phyloP scores from a whole-genome alignment of 139 green algal species.

The Chlorella sp. region DNA sequence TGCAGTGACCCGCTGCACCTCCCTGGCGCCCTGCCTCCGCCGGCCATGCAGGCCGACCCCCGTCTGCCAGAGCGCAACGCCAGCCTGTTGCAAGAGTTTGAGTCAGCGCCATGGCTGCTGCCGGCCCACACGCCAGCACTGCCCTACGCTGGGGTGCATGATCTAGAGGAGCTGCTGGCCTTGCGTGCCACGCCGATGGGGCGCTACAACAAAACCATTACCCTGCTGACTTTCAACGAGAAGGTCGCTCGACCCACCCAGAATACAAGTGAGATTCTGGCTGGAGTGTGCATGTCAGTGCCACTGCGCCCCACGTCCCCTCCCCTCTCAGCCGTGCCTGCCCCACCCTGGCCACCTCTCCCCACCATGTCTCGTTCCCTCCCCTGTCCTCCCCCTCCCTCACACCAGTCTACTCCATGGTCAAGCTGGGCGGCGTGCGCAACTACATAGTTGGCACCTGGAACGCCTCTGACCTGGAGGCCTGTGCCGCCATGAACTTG shows the following conservation, averaged over 20 bases:
- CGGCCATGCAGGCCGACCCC: constrained; percentile 5
- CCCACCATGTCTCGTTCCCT: neutral
- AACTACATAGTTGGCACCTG: constrained; percentile 5
- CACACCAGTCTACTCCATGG: constrained; percentile 15
- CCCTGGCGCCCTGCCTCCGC: too few species aligned
- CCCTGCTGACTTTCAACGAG: neutral
- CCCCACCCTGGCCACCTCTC: neutral
- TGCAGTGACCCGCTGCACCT: too few species aligned
- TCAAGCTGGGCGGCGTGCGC: constrained; percentile 2
- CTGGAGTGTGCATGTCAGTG: neutral
- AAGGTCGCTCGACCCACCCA: neutral
- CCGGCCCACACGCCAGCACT: neutral
- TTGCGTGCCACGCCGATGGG: neutral
- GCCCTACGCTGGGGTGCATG: constrained; percentile 4
- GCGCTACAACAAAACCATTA: neutral
- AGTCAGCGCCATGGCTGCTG: constrained; percentile 15
- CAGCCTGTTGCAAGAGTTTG: neutral
- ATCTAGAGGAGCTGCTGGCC: neutral
- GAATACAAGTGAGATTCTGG: neutral
- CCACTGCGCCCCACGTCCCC: neutral
- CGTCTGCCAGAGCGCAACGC: neutral
- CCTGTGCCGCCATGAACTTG: constrained; percentile 9
- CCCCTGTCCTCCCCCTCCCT: neutral
- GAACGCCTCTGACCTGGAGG: neutral
- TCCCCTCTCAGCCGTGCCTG: neutral